phyloP scores from a whole-genome alignment of 2,329 filamentous ascomycete species.

The Pestalotiopsis sp. region DNA sequence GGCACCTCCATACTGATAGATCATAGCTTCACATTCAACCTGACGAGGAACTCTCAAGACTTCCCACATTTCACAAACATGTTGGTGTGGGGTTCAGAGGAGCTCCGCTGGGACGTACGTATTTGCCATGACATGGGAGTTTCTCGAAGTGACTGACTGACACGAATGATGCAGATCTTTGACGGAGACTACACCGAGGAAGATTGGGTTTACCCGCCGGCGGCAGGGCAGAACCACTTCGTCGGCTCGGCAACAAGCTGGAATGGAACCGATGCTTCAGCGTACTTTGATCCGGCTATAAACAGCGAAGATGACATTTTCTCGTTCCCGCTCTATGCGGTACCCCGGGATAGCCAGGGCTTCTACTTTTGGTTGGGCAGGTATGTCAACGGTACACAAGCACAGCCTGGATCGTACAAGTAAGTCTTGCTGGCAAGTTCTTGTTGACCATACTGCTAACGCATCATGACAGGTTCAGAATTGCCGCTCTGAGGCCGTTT shows the following conservation, averaged over 20 bases:
- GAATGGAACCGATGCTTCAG: slow-evolving; percentile 30
- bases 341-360: slow-evolving; percentile 30
- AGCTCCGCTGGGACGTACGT: slow-evolving; percentile 29
- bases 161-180: slow-evolving; percentile 31
- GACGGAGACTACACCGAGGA: slow-evolving; percentile 36
- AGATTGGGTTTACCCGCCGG: slow-evolving; percentile 43
- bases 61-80: slow-evolving; percentile 24
- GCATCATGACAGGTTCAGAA: background rate
- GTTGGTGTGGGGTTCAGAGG: slow-evolving; percentile 24
- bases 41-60: slow-evolving; percentile 21
- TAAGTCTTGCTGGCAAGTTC: slow-evolving; percentile 16
- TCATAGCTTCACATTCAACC: slow-evolving; percentile 27
- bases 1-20: background rate
- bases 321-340: slow-evolving; percentile 35
- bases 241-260: slow-evolving; percentile 43
- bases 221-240: slow-evolving; percentile 37
- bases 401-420: slow-evolving; percentile 41
- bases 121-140: background rate
- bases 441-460: background rate
- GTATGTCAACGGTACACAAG: slow-evolving; percentile 40
- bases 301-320: slow-evolving; percentile 39
- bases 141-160: background rate
- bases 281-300: slow-evolving; percentile 34
- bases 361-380: slow-evolving; percentile 44
- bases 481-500: background rate